phyloP scores from a whole-genome alignment of 1,284 basidiomycete species.

The Marasmius oreades region DNA sequence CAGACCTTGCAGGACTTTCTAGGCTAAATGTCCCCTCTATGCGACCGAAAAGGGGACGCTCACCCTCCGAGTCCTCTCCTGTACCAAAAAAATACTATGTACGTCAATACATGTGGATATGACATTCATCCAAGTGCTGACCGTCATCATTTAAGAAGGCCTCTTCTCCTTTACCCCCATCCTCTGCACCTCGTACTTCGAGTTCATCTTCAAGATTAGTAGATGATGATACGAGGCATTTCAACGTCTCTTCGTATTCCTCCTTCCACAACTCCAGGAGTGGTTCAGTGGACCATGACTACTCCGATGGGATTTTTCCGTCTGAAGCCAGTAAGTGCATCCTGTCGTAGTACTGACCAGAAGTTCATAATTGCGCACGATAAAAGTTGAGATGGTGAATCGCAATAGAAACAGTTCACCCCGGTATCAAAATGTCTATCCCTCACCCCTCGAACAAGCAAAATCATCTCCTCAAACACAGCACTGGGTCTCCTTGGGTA shows the following conservation, averaged over 20 bases:
- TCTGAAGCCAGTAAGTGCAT: too few relatives aligned
- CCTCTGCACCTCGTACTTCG: neutral
- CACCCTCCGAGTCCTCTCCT: slow-evolving; percentile 1
- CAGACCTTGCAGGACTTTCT: slow-evolving; percentile 44
- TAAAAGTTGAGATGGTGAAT: too few relatives aligned
- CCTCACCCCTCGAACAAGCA: neutral
- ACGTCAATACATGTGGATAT: too few relatives aligned
- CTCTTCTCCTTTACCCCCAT: neutral
- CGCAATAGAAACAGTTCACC: too few relatives aligned
- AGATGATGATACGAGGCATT: neutral
- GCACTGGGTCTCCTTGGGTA: too few relatives aligned
- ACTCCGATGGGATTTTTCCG: too few relatives aligned
- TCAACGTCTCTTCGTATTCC: neutral
- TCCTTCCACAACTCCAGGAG: neutral
- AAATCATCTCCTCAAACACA: too few relatives aligned
- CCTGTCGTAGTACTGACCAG: too few relatives aligned
- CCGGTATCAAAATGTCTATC: neutral
- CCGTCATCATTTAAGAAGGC: neutral
- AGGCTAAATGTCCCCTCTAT: neutral
- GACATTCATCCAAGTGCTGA: neutral
- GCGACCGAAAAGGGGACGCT: neutral
- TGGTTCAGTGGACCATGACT: neutral
- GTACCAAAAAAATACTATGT: neutral
- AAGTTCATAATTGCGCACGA: too few relatives aligned
- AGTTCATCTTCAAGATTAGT: neutral